Evolutionary conservation across 192 early-diverging fungal species (phyloP).

Genomic region (Martensiomyces pterosporus): DNA sequence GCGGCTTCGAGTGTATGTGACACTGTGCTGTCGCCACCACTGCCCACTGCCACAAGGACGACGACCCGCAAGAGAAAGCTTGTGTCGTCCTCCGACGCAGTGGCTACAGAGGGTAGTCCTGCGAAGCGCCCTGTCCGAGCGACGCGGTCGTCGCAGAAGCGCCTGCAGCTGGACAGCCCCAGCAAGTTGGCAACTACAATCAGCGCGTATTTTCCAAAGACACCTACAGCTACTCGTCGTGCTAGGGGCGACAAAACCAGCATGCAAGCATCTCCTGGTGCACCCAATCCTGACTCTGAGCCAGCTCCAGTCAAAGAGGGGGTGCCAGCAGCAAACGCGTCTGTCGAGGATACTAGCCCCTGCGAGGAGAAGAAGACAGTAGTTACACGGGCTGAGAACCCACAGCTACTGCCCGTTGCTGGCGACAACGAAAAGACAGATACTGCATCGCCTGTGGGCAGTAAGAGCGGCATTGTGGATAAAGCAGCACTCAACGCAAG

Average conservation of each 20-base stretch:
- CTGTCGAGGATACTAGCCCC: not conserved
- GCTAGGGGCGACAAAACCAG: too few relatives aligned
- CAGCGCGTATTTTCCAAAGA: slow-evolving; percentile 19
- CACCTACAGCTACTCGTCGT: too few relatives aligned
- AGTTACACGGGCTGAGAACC: not conserved
- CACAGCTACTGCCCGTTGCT: not conserved
- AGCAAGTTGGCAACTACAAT: slow-evolving; percentile 26
- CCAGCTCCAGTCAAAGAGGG: too few relatives aligned
- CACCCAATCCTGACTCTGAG: too few relatives aligned
- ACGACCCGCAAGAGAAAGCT: slow-evolving; percentile 33
- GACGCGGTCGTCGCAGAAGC: not conserved
- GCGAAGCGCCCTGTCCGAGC: slow-evolving; percentile 4
- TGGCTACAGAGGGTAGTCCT: not conserved
- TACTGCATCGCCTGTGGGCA: too few relatives aligned
- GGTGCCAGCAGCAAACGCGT: too few relatives aligned
- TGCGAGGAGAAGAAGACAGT: not conserved
- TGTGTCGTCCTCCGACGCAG: not conserved
- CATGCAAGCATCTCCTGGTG: too few relatives aligned
- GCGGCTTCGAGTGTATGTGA: too few relatives aligned
- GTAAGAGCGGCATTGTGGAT: not conserved
- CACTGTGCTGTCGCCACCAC: too few relatives aligned
- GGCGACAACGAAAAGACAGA: not conserved
- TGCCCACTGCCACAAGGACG: not conserved
- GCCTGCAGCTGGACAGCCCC: not conserved
- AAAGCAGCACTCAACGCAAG: slow-evolving; percentile 6